A percentile compares a stretch with the other conserved stretches of the same genome.
These are phyloP conservation scores for Entomortierella parvispora DNA, from an alignment of 192 early-diverging fungal genomes.

Conservation along the genomic window DNA sequence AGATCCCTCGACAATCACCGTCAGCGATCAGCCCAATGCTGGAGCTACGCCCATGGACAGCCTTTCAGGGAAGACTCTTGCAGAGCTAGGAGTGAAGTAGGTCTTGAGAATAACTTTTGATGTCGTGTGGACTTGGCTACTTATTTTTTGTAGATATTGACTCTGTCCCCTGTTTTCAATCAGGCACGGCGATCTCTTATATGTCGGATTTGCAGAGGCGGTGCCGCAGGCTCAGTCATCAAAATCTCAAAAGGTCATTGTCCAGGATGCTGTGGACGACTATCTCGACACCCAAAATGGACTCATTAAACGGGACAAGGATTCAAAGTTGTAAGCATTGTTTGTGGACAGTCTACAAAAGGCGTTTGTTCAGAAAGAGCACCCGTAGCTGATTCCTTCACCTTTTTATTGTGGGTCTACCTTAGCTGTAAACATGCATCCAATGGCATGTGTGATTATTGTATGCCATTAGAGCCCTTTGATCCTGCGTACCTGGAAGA, in stretches of 20 bases:
- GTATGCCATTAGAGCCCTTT: constrained; percentile 92
- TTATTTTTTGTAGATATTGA: not conserved
- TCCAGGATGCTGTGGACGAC: constrained; percentile 84
- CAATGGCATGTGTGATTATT: constrained; percentile 94
- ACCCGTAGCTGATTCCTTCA: too few species aligned
- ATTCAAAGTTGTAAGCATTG: constrained; percentile 78
- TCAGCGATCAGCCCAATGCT: constrained; percentile 54
- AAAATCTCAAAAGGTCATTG: constrained; percentile 23
- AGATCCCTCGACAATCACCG: constrained; percentile 51
- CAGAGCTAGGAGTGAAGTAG: constrained; percentile 53
- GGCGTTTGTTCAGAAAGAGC: too few species aligned
- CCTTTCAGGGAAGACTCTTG: constrained; percentile 44
- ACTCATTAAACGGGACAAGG: constrained; percentile 80
- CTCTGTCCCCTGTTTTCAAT: not conserved
- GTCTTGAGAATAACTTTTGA: not conserved
- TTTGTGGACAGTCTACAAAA: not conserved
- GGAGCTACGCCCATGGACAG: constrained; percentile 44
- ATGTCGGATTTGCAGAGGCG: constrained; percentile 54
- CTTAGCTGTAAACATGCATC: constrained; percentile 80
- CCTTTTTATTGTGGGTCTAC: too few species aligned
- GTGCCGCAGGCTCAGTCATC: constrained; percentile 8
- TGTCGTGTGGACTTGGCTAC: not conserved
- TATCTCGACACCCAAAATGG: constrained; percentile 85
- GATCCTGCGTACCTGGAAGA: constrained; percentile 87
- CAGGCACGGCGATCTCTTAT: constrained; percentile 68